Conservation (phyloP, 2,329 filamentous ascomycete genomes). For the Xylogone sp. region DNA sequence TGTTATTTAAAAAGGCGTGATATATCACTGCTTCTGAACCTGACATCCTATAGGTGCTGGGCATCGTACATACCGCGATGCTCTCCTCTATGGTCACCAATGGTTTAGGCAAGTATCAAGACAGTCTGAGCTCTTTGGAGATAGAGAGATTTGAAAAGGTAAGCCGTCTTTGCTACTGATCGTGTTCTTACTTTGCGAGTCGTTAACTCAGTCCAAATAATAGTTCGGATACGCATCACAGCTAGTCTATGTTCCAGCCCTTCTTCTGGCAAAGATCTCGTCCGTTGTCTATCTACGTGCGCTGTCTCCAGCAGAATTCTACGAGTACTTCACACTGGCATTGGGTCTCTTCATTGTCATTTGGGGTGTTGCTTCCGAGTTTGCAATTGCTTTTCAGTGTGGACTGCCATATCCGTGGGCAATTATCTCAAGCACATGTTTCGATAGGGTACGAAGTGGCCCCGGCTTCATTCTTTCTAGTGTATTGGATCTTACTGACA, state of each 20-base stretch:
- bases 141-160: conserved; percentile 16
- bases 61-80: conserved; percentile 1
- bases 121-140: conserved; percentile 6
- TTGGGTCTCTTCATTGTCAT: conserved; percentile 11
- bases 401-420: conserved; percentile 21
- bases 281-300: conserved; percentile 20
- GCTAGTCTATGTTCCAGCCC: conserved; percentile 21
- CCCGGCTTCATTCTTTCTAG: not conserved
- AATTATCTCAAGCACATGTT: conserved; percentile 15
- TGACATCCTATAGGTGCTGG: conserved; percentile 7
- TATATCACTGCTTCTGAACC: too few species aligned
- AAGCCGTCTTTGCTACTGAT: too few species aligned
- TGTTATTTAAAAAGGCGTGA: conserved; percentile 14
- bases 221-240: conserved; percentile 24
- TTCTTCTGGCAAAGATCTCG: conserved; percentile 24
- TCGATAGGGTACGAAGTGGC: conserved; percentile 13
- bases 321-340: conserved; percentile 11
- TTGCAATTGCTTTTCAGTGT: conserved; percentile 24
- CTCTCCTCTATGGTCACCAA: conserved; percentile 15
- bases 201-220: too few species aligned
- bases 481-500: too few species aligned
- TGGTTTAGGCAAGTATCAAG: conserved; percentile 13
- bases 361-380: conserved; percentile 18
- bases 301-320: conserved; percentile 12
- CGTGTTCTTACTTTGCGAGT: too few species aligned